Evolutionary conservation across 1,284 basidiomycete genomes (phyloP).

Genomic region (Austroboletus niveus): DNA sequence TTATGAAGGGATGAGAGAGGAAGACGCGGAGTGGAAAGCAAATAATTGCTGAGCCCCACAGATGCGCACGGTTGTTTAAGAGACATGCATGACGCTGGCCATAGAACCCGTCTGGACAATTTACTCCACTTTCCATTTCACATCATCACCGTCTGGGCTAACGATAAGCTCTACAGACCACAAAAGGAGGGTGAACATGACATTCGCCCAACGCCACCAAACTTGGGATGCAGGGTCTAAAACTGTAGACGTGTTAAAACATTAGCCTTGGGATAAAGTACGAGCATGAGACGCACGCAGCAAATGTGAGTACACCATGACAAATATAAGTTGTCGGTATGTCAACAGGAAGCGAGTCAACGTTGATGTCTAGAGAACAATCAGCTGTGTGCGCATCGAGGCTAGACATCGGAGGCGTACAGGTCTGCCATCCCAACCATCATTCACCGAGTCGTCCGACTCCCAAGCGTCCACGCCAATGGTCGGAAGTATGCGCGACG

Average conservation of each 20-base stretch:
- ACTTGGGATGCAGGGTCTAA: constrained; percentile 82
- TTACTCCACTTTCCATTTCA: constrained; percentile 79
- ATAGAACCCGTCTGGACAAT: constrained; percentile 7
- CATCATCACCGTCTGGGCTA: constrained; percentile 70
- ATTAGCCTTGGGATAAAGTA: constrained; percentile 1
- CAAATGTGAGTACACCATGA: constrained; percentile 83
- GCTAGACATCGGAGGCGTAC: constrained; percentile 37
- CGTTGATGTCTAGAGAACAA: constrained; percentile 58
- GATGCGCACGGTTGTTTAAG: constrained; percentile 7
- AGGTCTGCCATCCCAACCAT: constrained; percentile 70
- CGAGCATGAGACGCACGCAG: constrained; percentile 51
- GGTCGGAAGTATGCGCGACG: constrained; percentile 79
- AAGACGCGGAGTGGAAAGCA: constrained; percentile 71
- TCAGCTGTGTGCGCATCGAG: constrained; percentile 3
- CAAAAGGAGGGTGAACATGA: constrained; percentile 77
- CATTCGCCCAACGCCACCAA: constrained; percentile 88
- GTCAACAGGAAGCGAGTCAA: constrained; percentile 73
- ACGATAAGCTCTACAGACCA: constrained; percentile 82
- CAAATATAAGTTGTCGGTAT: constrained; percentile 77
- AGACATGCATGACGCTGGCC: constrained; percentile 8
- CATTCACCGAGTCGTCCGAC: constrained; percentile 57
- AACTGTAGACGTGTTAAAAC: constrained; percentile 41
- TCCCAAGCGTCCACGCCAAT: constrained; percentile 83
- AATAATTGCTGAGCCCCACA: constrained; percentile 39
- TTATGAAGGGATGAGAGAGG: constrained; percentile 65